phyloP scores from a whole-genome alignment of 345 rosid genomes.

The Orychophragmus violaceus region DNA sequence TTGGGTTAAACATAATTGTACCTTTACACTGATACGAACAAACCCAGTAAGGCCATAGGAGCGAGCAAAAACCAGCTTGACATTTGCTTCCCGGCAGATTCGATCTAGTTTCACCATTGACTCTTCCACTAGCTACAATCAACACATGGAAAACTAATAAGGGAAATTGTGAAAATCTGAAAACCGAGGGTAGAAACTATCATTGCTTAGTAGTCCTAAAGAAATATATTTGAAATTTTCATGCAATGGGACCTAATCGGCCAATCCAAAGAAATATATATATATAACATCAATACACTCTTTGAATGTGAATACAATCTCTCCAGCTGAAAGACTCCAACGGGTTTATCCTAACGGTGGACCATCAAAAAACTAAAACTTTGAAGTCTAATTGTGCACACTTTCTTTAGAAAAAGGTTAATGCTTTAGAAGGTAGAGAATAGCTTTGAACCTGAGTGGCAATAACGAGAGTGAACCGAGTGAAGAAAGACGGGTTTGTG shows the following conservation, averaged over 20 bases:
- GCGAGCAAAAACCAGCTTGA: slow-evolving; percentile 83
- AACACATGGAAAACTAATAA: slow-evolving; percentile 7
- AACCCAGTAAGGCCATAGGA: slow-evolving; percentile 91
- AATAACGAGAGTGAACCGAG: slow-evolving; percentile 75
- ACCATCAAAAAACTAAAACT: neutral
- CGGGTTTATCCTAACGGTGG: neutral
- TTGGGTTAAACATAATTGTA: slow-evolving; percentile 9
- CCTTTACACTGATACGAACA: slow-evolving; percentile 85
- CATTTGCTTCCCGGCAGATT: slow-evolving; percentile 82
- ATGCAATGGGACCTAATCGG: neutral
- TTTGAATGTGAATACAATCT: neutral
- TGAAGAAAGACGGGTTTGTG: slow-evolving; percentile 66
- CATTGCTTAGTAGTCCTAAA: neutral
- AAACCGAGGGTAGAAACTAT: neutral
- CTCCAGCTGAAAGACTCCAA: neutral
- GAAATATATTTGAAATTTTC: neutral
- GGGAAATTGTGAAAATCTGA: neutral
- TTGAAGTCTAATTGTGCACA: neutral
- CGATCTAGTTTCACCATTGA: slow-evolving; percentile 77
- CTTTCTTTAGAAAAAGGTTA: neutral
- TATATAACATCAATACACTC: neutral
- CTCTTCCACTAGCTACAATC: slow-evolving; percentile 75
- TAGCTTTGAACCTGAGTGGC: slow-evolving; percentile 99
- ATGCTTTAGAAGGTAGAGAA: neutral
- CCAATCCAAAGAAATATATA: neutral